Conservation (phyloP, 2,329 filamentous ascomycete species). For the Sordariomycetes sp. region DNA sequence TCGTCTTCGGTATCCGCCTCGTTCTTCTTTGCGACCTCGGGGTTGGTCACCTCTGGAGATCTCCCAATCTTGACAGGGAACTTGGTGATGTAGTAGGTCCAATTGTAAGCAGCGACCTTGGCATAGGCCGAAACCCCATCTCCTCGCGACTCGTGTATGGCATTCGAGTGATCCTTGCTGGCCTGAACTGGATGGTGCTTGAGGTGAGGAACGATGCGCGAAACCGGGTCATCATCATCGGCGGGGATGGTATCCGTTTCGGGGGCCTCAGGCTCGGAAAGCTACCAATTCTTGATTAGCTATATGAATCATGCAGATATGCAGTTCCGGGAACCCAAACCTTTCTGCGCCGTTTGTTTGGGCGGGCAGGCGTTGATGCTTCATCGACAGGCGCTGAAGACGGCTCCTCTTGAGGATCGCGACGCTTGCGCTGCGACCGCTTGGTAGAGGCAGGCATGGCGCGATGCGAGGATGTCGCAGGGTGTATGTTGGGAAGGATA, state of each 20-base stretch:
- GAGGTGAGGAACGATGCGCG: constrained; percentile 45
- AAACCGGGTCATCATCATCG: constrained; percentile 43
- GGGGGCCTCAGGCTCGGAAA: constrained; percentile 1
- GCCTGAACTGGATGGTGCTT: constrained; percentile 44
- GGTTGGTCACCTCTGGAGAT: constrained; percentile 38
- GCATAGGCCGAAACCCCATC: constrained; percentile 66
- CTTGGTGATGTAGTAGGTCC: constrained; percentile 76
- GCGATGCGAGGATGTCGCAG: not conserved
- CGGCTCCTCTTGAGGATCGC: constrained; percentile 27
- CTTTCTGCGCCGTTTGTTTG: constrained; percentile 57
- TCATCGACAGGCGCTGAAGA: constrained; percentile 28
- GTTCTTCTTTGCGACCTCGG: not conserved
- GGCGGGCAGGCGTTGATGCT: constrained; percentile 50
- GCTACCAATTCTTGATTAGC: no score
- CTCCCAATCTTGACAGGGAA: constrained; percentile 70
- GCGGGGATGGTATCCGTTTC: constrained; percentile 6
- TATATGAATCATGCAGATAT: constrained; percentile 1
- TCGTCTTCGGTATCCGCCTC: constrained; percentile 32
- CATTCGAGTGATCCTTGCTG: constrained; percentile 53
- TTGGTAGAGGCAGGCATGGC: constrained; percentile 29
- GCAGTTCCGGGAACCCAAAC: no score
- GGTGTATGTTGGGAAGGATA: not conserved
- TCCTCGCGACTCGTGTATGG: constrained; percentile 51
- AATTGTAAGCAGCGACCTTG: constrained; percentile 72
- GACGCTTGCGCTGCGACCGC: constrained; percentile 25